phyloP scores from a whole-genome alignment of 495 filamentous ascomycete species.

The Hypoxylon subgilvum region DNA sequence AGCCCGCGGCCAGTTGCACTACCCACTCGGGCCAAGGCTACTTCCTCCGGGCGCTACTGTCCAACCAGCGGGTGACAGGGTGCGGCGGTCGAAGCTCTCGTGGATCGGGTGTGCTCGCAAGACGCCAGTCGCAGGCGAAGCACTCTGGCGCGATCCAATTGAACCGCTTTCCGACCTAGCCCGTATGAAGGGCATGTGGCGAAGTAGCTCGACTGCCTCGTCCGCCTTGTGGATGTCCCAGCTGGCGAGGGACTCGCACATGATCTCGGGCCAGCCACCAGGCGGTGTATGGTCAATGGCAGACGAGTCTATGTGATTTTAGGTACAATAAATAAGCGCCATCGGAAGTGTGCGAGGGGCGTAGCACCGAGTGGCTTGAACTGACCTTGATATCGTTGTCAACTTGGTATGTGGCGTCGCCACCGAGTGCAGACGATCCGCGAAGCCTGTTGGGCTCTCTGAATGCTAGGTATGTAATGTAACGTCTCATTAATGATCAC shows the following conservation, averaged over 20 bases:
- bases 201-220: constrained; percentile 13
- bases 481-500: no score
- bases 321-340: no score
- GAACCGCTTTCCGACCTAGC: neutral
- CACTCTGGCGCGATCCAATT: constrained; percentile 15
- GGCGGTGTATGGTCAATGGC: constrained; percentile 7
- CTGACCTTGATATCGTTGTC: no score
- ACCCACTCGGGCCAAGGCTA: constrained; percentile 29
- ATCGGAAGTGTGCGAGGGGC: no score
- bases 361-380: no score
- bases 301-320: constrained; percentile 13
- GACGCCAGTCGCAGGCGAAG: constrained; percentile 22
- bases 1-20: constrained; percentile 23
- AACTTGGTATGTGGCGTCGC: no score
- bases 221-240: constrained; percentile 13
- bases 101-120: constrained; percentile 5
- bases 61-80: neutral
- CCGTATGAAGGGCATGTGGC: constrained; percentile 17
- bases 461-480: no score
- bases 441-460: no score
- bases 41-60: neutral
- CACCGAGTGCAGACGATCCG: no score
- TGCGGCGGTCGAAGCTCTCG: neutral
- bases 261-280: constrained; percentile 20
- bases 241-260: neutral